A percentile compares a stretch with the other conserved stretches of the same genome.
phyloP scores from a whole-genome alignment of 768 basidiomycete species.

The Lentinula guzmanii region DNA sequence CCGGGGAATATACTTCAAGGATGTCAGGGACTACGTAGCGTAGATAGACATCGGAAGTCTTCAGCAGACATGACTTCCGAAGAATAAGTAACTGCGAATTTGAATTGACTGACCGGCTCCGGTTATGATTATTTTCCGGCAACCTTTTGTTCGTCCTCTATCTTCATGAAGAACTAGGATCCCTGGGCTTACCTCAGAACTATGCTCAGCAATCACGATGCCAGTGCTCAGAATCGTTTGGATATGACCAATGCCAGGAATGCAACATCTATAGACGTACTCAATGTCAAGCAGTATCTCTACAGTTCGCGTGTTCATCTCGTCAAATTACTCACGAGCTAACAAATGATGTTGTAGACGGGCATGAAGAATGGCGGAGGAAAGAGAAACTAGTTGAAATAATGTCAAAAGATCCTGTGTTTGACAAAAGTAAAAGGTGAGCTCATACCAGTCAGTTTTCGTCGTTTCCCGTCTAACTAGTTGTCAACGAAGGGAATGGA shows the following conservation, averaged over 20 bases:
- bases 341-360: conserved; percentile 29
- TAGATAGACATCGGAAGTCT: too few species aligned
- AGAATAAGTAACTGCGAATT: too few species aligned
- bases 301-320: conserved; percentile 32
- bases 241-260: background rate
- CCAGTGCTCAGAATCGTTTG: background rate
- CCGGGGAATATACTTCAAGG: too few species aligned
- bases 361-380: conserved; percentile 42
- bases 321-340: background rate
- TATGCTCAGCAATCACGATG: background rate
- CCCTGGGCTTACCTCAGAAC: too few species aligned
- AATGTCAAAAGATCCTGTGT: conserved; percentile 48
- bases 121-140: too few species aligned
- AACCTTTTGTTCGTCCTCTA: too few species aligned
- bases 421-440: conserved; percentile 55
- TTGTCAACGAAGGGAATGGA: conserved; percentile 7
- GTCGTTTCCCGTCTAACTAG: background rate
- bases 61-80: too few species aligned
- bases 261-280: too few species aligned
- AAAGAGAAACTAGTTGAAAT: conserved; percentile 37
- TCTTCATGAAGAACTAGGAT: too few species aligned
- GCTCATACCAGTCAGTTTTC: background rate
- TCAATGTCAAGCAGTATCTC: conserved; percentile 38
- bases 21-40: too few species aligned
- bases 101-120: too few species aligned